Evolutionary conservation across 768 basidiomycete genomes (phyloP), one percentile per base, ranked within the genome.

Genomic region (Rhodotorula toruloides): DNA sequence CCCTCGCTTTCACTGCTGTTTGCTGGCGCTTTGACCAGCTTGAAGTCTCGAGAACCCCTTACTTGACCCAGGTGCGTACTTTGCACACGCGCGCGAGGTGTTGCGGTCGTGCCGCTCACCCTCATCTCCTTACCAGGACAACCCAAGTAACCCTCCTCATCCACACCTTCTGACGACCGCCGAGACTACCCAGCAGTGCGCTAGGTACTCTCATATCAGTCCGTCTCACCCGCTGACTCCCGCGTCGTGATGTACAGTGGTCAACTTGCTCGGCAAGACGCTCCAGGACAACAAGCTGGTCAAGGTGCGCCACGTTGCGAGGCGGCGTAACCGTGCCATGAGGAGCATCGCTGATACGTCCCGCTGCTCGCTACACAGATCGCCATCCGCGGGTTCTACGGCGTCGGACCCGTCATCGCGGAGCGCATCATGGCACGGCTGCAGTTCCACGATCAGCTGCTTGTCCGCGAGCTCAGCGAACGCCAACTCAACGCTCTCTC

Each of bases 311-410:
- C 14, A 48, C 31, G n/a, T 11, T 27, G 1, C 10, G 40, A 40
- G 40, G 12, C 40, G 10, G 25, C 17, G 14, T 34, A 34, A 10
- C 4, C 25, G 8, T 3, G 25, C 36, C 1, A 25, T 8, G n/a
- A 12, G 12, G 21, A 37, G 6, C 42, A 22, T 12, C 12, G 5
- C 31, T 36, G 9, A 31, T 37, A 6, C 54, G 37, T 40, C 25
- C 50, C 11, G 27, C 29, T 36, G 36, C 19, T 44, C 36, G 21
- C 40, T 13, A n/a, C 54, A 50, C 75, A 99, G 94, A 85, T 87
- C 79, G 94, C 92, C n/a, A 79, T 99, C 65, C 89, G 87, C 21
- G 81, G 82, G 55, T 91, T 97, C 80, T 91, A 92, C 76, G 96
- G 96, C 31, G 82, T 99, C 74, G 89, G 89, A 10, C 83, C 81